Evolutionary conservation across 371 early-diverging fungal species (phyloP).

Genomic region (Mucor plumbeus): DNA sequence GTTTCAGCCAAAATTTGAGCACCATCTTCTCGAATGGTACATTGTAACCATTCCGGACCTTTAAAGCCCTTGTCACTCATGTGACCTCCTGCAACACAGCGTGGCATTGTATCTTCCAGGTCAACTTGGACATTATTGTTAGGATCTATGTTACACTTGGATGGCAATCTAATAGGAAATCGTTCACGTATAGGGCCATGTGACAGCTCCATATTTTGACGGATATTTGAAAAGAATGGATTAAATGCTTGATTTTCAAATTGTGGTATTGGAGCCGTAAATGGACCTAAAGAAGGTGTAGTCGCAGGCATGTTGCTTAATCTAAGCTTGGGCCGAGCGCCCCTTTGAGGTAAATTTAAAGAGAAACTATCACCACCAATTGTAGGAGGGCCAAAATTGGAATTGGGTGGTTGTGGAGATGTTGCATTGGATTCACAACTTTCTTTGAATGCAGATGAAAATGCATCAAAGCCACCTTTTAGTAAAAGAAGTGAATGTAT

Average conservation of each 20-base stretch:
- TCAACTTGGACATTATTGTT: conserved; percentile 8
- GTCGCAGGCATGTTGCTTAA: conserved; percentile 29
- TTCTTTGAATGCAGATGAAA: conserved; percentile 30
- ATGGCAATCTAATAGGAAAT: conserved; percentile 41
- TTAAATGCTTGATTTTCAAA: conserved; percentile 47
- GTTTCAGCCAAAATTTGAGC: conserved; percentile 44
- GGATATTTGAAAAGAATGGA: conserved; percentile 52
- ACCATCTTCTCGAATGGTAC: conserved; percentile 34
- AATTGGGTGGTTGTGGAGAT: neutral
- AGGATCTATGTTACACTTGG: conserved; percentile 34
- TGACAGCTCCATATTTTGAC: conserved; percentile 47
- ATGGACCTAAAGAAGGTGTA: conserved; percentile 36
- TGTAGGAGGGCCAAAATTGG: conserved; percentile 24
- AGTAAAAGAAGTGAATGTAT: neutral
- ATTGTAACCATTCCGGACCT: conserved; percentile 41
- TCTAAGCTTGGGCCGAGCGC: conserved; percentile 39
- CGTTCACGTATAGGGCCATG: conserved; percentile 44
- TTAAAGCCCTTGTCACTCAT: conserved; percentile 18
- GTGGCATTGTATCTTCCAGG: conserved; percentile 12
- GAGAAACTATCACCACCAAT: conserved; percentile 19
- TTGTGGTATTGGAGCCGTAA: conserved; percentile 49
- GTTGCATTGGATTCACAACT: conserved; percentile 32
- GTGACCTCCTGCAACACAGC: conserved; percentile 31
- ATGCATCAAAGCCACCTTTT: conserved; percentile 53
- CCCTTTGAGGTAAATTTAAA: conserved; percentile 14